A percentile compares a stretch with the other conserved stretches of the same genome.
These are phyloP conservation scores for Blastobotrys buckinghamii DNA, from an alignment of 1,139 yeast species.

Conservation along the genomic window DNA sequence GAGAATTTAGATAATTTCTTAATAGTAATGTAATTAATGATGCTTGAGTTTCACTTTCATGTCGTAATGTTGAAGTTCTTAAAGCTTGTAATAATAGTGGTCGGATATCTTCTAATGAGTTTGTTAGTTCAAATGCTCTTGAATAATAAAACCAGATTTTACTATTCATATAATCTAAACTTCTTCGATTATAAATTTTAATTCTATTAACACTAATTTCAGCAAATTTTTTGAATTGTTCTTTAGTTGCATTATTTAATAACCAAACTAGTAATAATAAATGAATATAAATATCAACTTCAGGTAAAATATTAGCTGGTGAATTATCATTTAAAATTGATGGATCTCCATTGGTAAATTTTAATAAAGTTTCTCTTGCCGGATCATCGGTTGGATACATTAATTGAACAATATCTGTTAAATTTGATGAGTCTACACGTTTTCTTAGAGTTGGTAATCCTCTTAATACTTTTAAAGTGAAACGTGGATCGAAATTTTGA, in stretches of 20 bases:
- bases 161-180: slow-evolving; percentile 81
- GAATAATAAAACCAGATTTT: slow-evolving; percentile 91
- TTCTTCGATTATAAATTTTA: slow-evolving; percentile 66
- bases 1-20: slow-evolving; percentile 70
- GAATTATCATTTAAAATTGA: slow-evolving; percentile 28
- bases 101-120: slow-evolving; percentile 54
- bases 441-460: slow-evolving; percentile 75
- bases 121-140: slow-evolving; percentile 62
- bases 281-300: slow-evolving; percentile 74
- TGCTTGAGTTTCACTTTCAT: slow-evolving; percentile 88
- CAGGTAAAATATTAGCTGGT: slow-evolving; percentile 49
- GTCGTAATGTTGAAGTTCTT: slow-evolving; percentile 86
- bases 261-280: slow-evolving; percentile 71
- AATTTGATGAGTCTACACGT: slow-evolving; percentile 47
- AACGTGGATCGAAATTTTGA: slow-evolving; percentile 75
- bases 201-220: slow-evolving; percentile 51
- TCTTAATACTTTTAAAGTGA: slow-evolving; percentile 77
- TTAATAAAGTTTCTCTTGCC: slow-evolving; percentile 42
- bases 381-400: slow-evolving; percentile 47
- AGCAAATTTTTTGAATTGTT: slow-evolving; percentile 25
- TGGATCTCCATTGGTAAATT: slow-evolving; percentile 32
- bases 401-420: slow-evolving; percentile 48
- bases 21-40: slow-evolving; percentile 75
- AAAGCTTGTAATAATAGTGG: slow-evolving; percentile 63
- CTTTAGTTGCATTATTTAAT: slow-evolving; percentile 53